A percentile compares a stretch with the other conserved stretches of the same genome.
Evolutionary conservation across 441 rosid genomes (phyloP).

Genomic region (Dalechampia spathulata): DNA sequence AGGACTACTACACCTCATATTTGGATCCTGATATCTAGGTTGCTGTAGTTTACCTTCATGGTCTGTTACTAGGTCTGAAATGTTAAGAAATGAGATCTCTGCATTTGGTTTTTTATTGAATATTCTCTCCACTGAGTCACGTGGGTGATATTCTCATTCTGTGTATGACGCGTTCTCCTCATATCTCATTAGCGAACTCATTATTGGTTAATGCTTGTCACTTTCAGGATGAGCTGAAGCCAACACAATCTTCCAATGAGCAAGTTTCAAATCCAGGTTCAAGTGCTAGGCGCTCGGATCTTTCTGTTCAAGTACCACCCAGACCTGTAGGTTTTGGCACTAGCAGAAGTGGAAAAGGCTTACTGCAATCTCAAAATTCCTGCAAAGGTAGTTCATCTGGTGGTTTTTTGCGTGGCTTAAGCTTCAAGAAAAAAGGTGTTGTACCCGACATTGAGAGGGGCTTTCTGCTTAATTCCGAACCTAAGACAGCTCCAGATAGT

Average conservation of each 20-base stretch:
- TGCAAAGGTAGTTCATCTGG: constrained; percentile 44
- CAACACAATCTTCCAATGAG: constrained; percentile 28
- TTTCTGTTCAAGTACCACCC: constrained; percentile 76
- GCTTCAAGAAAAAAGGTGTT: constrained; percentile 60
- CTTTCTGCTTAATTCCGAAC: constrained; percentile 50
- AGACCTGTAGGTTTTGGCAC: constrained; percentile 43
- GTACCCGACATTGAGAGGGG: constrained; percentile 55
- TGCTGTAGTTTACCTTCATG: background rate
- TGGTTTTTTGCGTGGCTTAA: constrained; percentile 59
- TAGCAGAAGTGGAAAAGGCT: constrained; percentile 42
- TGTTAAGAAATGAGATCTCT: background rate
- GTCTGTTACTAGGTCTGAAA: background rate
- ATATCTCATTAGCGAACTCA: constrained; percentile 3
- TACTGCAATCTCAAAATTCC: constrained; percentile 49
- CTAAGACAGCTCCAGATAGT: constrained; percentile 35
- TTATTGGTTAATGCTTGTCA: constrained; percentile 4
- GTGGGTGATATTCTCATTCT: background rate
- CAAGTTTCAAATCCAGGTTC: constrained; percentile 39
- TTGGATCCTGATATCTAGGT: background rate
- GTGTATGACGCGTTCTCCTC: background rate
- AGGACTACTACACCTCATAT: background rate
- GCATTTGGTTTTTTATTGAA: background rate
- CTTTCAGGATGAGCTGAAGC: constrained; percentile 34
- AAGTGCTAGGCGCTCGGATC: constrained; percentile 44
- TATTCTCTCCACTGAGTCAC: background rate